phyloP scores from a whole-genome alignment of 2,329 filamentous ascomycete species.

The Colletotrichum echinochloae region DNA sequence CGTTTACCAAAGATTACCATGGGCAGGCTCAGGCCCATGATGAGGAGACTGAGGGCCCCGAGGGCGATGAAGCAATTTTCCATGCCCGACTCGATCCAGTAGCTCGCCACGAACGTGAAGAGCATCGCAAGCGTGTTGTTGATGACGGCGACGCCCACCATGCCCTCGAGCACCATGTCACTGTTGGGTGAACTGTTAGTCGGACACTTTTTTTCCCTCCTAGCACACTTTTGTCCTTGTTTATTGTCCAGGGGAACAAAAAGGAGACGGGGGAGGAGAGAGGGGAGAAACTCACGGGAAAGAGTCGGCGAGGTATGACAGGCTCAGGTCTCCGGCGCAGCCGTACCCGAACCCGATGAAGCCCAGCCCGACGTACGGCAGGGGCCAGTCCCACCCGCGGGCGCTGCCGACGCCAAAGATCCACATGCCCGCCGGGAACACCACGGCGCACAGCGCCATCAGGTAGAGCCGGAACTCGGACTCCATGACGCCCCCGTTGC shows the following conservation, averaged over 20 bases:
- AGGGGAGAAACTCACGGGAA: constrained; percentile 53
- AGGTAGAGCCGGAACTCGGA: constrained; percentile 66
- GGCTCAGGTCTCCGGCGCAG: constrained; percentile 66
- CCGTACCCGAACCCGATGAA: constrained; percentile 71
- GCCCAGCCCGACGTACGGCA: constrained; percentile 66
- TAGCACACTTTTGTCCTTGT: no score
- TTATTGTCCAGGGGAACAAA: no score
- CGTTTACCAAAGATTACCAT: constrained; percentile 67
- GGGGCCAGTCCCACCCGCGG: constrained; percentile 64
- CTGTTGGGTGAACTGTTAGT: background rate
- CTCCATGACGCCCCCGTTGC: constrained; percentile 65
- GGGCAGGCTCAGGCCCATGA: constrained; percentile 62
- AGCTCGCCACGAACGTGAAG: constrained; percentile 63
- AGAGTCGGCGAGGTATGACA: constrained; percentile 67
- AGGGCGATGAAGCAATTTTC: constrained; percentile 64
- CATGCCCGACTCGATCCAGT: constrained; percentile 62
- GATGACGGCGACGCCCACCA: constrained; percentile 69
- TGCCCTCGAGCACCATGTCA: constrained; percentile 68
- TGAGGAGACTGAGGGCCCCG: constrained; percentile 62
- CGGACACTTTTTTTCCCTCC: background rate
- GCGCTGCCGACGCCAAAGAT: constrained; percentile 65
- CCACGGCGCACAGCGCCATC: constrained; percentile 60
- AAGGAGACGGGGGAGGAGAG: no score
- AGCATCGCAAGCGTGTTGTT: constrained; percentile 67
- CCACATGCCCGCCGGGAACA: constrained; percentile 64